Conservation (phyloP, 2,329 filamentous ascomycete genomes). For the Chrysoporthe puriensis region DNA sequence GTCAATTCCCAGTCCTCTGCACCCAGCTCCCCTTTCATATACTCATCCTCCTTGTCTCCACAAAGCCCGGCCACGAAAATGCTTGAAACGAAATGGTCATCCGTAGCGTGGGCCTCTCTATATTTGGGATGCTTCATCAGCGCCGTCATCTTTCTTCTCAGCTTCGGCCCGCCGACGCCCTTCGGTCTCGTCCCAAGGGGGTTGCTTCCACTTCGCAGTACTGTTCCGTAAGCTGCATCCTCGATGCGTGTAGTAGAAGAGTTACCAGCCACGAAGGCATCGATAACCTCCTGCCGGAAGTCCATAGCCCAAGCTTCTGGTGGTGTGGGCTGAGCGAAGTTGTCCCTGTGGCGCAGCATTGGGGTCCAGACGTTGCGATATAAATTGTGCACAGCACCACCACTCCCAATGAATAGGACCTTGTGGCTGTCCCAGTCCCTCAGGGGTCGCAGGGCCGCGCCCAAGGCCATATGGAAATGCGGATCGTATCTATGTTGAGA, state of each 20-base stretch:
- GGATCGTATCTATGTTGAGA: constrained; percentile 46
- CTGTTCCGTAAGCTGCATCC: constrained; percentile 28
- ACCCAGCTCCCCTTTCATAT: constrained; percentile 46
- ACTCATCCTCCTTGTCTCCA: constrained; percentile 52
- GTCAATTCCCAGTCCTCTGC: constrained; percentile 69
- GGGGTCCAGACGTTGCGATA: constrained; percentile 69
- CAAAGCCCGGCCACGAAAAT: constrained; percentile 64
- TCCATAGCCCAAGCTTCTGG: constrained; percentile 65
- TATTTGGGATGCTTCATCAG: constrained; percentile 71
- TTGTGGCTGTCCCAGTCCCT: constrained; percentile 51
- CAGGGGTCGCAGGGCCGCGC: constrained; percentile 58
- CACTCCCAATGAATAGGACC: constrained; percentile 58
- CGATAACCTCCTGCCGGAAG: constrained; percentile 67
- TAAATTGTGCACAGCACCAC: constrained; percentile 71
- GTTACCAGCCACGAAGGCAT: constrained; percentile 56
- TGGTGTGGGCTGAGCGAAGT: constrained; percentile 62
- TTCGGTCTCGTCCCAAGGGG: not conserved
- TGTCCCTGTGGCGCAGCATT: constrained; percentile 66
- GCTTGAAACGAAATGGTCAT: constrained; percentile 71
- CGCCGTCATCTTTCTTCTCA: constrained; percentile 59
- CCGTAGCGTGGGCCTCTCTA: constrained; percentile 69
- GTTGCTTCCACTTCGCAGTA: constrained; percentile 30
- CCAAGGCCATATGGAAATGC: constrained; percentile 55
- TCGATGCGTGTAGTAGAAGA: constrained; percentile 25
- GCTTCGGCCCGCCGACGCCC: constrained; percentile 49